Base-by-base conservation (phyloP, 2,329 filamentous ascomycete species). In the Diplocarpon rosae region DNA sequence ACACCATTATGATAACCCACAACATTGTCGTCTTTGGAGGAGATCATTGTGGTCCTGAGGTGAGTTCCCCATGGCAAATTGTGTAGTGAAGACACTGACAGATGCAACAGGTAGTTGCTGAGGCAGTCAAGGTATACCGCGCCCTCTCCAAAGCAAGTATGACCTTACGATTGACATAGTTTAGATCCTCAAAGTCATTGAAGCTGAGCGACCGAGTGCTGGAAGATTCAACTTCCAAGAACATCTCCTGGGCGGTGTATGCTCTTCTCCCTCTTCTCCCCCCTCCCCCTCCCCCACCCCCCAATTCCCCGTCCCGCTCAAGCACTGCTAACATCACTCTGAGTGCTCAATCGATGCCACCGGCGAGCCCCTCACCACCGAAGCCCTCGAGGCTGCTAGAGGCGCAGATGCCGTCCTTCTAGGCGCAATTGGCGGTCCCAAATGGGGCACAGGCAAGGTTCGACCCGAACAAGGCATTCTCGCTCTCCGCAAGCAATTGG, bases 391-490 rank as follows among this genome's bases (percentile, higher is more conserved):
- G 12, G 88, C 87, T 30, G 88, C 87, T 55, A 89, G 93, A 66
- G 71, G 75, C 41, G 88, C 89, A 52, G 84, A 95, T 65, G 90
- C 89, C 32, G 83, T 96, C 48, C 80, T 96, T 48, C 80, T 96
- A 43, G 90, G 89, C 55, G 87, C 90, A 56, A 93, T 96, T 60
- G 90, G 90, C 56, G 90, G 90, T n/a, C 90, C 92, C 12, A 66
- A 95, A 86, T 96, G 89, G 87, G 89, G 89, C 50, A 92, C 87
- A 28, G 86, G 85, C 55, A 68, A 79, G 46, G 83, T 95, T 52
- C 85, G 89, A 36, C 90, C 90, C 1, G 90, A 96, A 65, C 86
- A 95, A 68, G 90, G 90, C 50, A 80, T 96, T 58, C 81, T 96
- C 50, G 77, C 72, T 56, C 84, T 96, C 43, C 87, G 90, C 68